A percentile compares a stretch with the other conserved stretches of the same genome.
These are phyloP conservation scores for Diplotaxis tenuifolia DNA, from an alignment of 345 rosid genomes.

Conservation along the genomic window DNA sequence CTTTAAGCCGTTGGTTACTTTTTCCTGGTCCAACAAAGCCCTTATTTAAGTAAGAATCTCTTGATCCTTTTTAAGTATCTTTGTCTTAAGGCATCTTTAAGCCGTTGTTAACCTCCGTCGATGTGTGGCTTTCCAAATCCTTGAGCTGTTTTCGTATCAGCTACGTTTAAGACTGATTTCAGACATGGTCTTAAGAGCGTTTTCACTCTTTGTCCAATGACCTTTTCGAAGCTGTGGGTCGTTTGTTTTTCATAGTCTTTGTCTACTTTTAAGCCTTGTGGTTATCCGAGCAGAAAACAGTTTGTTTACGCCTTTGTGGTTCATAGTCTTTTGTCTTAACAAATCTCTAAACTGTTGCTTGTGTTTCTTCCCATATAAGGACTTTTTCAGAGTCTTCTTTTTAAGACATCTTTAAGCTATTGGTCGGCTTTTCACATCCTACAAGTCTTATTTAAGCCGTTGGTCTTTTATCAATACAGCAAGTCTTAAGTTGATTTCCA, in stretches of 20 bases:
- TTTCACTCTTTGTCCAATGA: not conserved
- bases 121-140: not conserved
- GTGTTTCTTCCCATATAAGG: not conserved
- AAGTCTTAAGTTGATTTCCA: not conserved
- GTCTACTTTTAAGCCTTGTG: too few species aligned
- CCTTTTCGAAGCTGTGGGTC: not conserved
- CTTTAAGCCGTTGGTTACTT: not conserved
- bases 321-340: not conserved
- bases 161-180: not conserved
- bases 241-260: too few species aligned
- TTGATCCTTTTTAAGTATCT: too few species aligned
- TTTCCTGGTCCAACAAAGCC: too few species aligned
- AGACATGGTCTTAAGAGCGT: not conserved
- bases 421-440: not conserved
- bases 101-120: not conserved
- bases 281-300: too few species aligned
- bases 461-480: not conserved
- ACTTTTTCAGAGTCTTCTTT: not conserved
- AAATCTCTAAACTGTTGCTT: not conserved
- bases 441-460: not conserved
- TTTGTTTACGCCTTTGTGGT: not conserved
- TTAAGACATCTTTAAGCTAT: not conserved
- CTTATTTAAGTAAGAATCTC: too few species aligned
- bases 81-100: too few species aligned
- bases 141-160: too few species aligned